Conservation (phyloP, 163 green algal genomes). For the Prototheca wickerhamii region DNA sequence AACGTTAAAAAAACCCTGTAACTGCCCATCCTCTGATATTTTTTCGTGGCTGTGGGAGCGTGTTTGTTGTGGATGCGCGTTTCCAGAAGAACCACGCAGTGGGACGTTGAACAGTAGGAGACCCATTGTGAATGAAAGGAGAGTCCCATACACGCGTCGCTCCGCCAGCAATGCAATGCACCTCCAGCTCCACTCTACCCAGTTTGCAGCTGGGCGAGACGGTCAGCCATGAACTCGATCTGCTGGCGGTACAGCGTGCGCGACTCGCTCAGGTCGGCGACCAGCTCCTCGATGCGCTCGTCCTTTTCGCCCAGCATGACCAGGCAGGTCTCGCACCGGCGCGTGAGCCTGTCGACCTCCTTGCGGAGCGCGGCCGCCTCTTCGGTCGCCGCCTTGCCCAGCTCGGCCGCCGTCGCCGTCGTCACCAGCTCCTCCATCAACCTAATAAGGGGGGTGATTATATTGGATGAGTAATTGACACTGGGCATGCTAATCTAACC, state of each 20-base stretch:
- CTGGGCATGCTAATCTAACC: neutral
- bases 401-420: conserved; percentile 37
- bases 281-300: conserved; percentile 83
- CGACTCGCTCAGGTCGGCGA: conserved; percentile 73
- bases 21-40: no score
- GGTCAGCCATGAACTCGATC: conserved; percentile 56
- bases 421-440: conserved; percentile 71
- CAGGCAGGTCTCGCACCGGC: conserved; percentile 21
- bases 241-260: conserved; percentile 75
- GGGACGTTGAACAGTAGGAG: no score
- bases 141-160: no score
- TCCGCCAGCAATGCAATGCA: no score
- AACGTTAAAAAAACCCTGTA: no score
- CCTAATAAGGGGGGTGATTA: conserved; percentile 9
- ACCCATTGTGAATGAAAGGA: no score
- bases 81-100: no score
- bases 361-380: conserved; percentile 14
- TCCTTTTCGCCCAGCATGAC: conserved; percentile 58
- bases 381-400: conserved; percentile 24
- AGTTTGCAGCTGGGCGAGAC: conserved; percentile 15
- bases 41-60: no score
- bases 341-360: conserved; percentile 37
- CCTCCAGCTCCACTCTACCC: no score
- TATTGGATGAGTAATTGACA: neutral
- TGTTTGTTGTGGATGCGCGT: no score